Base-by-base conservation (phyloP, 2,329 filamentous ascomycete genomes). In the Bretziella fagacearum region DNA sequence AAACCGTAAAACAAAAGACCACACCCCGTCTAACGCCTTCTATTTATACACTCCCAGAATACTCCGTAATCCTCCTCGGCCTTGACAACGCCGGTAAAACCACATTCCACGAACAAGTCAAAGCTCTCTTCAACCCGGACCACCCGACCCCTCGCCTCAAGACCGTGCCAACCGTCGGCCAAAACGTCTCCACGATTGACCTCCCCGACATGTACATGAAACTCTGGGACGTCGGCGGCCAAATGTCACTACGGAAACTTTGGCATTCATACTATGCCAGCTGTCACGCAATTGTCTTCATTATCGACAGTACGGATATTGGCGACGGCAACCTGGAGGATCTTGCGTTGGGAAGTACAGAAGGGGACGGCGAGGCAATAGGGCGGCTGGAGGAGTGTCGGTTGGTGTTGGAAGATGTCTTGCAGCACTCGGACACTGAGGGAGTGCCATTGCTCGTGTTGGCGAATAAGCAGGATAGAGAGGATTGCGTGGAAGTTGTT, bases 21-120 rank as follows among this genome's bases (percentile, higher is more conserved):
- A n/a, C n/a, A n/a, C n/a, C n/a, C n/a, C n/a, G n/a, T n/a, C 35
- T 39, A 40, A 40, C 39, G 44, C 40, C 45, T 18, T 10, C 48
- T 44, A 18, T n/a, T 32, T 17, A 22, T n/a, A 18, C 32, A 11
- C 35, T 44, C 18, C 44, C 29, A 91, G 89, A 96, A 68, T 96
- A 95, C 70, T 95, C 89, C 18, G 84, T 95, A 58, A 84, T 96
- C 59, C 81, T 96, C 55, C 83, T 96, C 57, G 91, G 91, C 53
- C 83, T 96, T 59, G 91, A 96, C 70, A 96, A 96, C 61, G 91
- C 91, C 52, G 91, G 91, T 63, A 96, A 96, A 70, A 96, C 91
- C 33, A 96, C 91, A 22, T 87, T 96, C 60, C 86, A 95, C 64
- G 85, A 93, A 60, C 87, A 95, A 63, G 85, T 96, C 63, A 95